A percentile compares a stretch with the other conserved stretches of the same genome.
Evolutionary conservation across 805 yeast genomes (phyloP).

Genomic region (Grigorovia humatica): DNA sequence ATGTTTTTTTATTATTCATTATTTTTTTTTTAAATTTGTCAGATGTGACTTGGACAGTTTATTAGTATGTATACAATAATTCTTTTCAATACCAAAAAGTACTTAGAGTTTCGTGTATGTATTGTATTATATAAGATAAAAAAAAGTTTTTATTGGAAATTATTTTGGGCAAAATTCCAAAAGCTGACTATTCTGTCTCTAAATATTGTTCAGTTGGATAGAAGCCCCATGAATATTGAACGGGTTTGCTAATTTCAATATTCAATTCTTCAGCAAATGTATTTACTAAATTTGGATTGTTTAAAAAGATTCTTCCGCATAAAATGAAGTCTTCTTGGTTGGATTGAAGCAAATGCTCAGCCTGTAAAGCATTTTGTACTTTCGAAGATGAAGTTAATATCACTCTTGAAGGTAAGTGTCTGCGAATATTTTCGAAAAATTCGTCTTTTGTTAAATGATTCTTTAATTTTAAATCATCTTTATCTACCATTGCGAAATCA

Average conservation of each 20-base stretch:
- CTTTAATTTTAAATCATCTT: constrained; percentile 13
- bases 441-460: background rate
- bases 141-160: no score
- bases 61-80: background rate
- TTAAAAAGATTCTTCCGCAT: constrained; percentile 37
- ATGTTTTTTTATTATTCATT: background rate
- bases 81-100: background rate
- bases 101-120: background rate
- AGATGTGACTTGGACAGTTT: background rate
- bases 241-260: constrained; percentile 32
- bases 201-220: constrained; percentile 4
- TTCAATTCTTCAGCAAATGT: constrained; percentile 41
- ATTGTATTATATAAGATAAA: background rate
- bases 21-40: background rate
- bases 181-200: background rate
- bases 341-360: constrained; percentile 33
- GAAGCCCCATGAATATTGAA: constrained; percentile 23
- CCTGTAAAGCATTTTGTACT: constrained; percentile 21
- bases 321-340: constrained; percentile 37
- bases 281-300: constrained; percentile 41
- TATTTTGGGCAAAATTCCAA: no score
- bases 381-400: constrained; percentile 41
- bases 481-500: constrained; percentile 42
- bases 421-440: constrained; percentile 1
- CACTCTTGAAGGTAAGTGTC: constrained; percentile 4